Evolutionary conservation across 371 early-diverging fungal species (phyloP), one percentile per base, ranked within the genome.

Genomic region (Mortierella polycephala): DNA sequence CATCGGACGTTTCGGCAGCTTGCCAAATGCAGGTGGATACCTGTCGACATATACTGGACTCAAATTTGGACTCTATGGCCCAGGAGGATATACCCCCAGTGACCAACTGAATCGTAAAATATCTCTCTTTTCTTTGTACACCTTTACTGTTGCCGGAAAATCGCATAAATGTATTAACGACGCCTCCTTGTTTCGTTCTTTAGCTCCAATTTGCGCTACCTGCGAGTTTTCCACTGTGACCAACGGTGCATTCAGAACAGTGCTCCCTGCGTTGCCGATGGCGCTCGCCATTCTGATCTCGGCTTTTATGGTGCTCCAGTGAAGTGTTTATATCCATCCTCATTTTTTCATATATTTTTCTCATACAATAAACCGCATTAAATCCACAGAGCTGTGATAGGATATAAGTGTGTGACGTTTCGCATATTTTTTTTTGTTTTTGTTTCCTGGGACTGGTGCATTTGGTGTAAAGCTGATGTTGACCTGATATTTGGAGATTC

Each of bases 21-120:
- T 56, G 7, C 65, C 62, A 12, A 21, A 49, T 4, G 50, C 23
- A 0, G 64, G 74, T 16, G 80, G 80, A 0, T 79, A 79, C 57
- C 57, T 79, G 49, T 0, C n/a, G 6, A 69, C 73, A 1, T 69
- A 56, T 21, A 1, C n/a, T 0, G 64, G 64, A 10, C 73, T 79
- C 57, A 62, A 59, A 47, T 67, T 79, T 63, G 74, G 80, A 16
- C 51, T 79, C 21, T 79, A 79, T 23, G 23, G 10, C n/a, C 56
- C 67, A 1, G 21, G 20, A 4, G 7, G 11, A 1, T 72, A 71
- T 49, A 30, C 30, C 4, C 71, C 76, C 16, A 72, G 68, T 7
- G 18, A 51, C 4, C 55, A 67, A 12, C 7, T 30, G 56, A 20
- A 64, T 46, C 72, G 71, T 76, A 71, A 64, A 71, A 30, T 11